Evolutionary conservation across 2,329 filamentous ascomycete genomes (phyloP).

Genomic region (Ophiostoma triangulosporum): DNA sequence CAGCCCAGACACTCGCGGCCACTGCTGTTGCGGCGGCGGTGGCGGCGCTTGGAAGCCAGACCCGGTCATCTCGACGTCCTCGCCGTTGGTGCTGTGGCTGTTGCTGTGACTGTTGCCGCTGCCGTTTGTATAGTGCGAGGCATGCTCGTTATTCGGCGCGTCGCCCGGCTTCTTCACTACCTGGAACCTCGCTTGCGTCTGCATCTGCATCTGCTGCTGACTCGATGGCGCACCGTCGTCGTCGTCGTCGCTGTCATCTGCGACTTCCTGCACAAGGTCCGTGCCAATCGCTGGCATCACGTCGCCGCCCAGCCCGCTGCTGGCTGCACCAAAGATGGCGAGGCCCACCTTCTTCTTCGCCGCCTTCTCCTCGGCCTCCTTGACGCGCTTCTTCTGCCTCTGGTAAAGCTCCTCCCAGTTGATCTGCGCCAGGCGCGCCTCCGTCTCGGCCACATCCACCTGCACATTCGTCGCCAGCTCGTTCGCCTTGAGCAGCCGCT

Average conservation of each 20-base stretch:
- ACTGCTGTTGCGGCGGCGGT: conserved; percentile 25
- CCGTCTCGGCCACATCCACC: conserved; percentile 74
- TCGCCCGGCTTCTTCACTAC: conserved; percentile 26
- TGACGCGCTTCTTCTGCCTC: conserved; percentile 53
- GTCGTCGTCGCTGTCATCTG: not conserved
- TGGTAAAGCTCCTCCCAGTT: conserved; percentile 76
- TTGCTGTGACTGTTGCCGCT: conserved; percentile 21
- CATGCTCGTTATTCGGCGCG: conserved; percentile 32
- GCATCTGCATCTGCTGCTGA: conserved; percentile 10
- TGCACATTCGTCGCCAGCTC: conserved; percentile 89
- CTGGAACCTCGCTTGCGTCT: conserved; percentile 34
- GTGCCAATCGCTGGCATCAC: conserved; percentile 3
- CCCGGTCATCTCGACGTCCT: conserved; percentile 51
- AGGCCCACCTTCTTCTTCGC: conserved; percentile 50
- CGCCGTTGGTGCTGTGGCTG: conserved; percentile 25
- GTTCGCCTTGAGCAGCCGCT: conserved; percentile 73
- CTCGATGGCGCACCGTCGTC: conserved; percentile 9
- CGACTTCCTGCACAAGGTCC: conserved; percentile 3
- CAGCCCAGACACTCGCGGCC: conserved; percentile 21
- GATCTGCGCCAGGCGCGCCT: conserved; percentile 38
- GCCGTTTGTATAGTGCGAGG: conserved; percentile 39
- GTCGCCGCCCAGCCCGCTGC: conserved; percentile 2
- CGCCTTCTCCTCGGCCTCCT: conserved; percentile 44
- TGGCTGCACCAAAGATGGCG: conserved; percentile 28
- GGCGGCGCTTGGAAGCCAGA: conserved; percentile 30